Conservation (phyloP, 352 stramenopile genomes). For the Globisporangium mamillatum region DNA sequence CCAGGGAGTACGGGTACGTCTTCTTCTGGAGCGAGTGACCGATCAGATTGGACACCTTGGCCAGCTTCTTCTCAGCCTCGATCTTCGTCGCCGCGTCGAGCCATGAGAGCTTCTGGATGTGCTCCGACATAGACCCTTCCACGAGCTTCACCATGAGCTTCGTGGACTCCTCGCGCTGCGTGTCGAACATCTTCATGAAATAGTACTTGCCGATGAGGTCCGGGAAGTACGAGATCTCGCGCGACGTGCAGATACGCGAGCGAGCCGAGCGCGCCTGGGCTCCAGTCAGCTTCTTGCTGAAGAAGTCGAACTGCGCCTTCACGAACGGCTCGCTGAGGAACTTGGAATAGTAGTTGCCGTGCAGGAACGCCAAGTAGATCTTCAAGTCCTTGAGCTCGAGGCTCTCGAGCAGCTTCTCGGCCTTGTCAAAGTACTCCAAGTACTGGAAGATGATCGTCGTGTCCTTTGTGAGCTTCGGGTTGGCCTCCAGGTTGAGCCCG, state of each 20-base stretch:
- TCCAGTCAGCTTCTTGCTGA: constrained; percentile 61
- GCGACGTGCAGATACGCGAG: no score
- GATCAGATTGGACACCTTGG: no score
- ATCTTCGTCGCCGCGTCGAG: constrained; percentile 51
- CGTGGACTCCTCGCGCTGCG: constrained; percentile 58
- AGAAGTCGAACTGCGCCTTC: constrained; percentile 87
- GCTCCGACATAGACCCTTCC: constrained; percentile 66
- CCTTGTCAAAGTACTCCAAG: constrained; percentile 44
- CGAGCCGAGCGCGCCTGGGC: constrained; percentile 36
- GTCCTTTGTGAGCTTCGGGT: constrained; percentile 29
- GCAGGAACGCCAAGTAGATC: constrained; percentile 43
- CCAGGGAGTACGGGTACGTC: no score
- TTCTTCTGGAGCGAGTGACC: no score
- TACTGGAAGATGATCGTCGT: constrained; percentile 48
- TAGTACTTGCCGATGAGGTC: constrained; percentile 75
- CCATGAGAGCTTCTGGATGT: constrained; percentile 87
- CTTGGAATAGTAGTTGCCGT: constrained; percentile 29
- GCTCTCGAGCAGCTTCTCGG: constrained; percentile 33
- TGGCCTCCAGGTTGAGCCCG: constrained; percentile 40
- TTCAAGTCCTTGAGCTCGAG: constrained; percentile 15
- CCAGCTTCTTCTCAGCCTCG: no score
- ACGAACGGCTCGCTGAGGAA: constrained; percentile 65
- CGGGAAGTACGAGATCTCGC: constrained; percentile 28
- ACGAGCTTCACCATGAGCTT: constrained; percentile 81
- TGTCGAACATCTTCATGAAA: constrained; percentile 72